Percentiles rank a stretch among this genome's conserved stretches.
Conservation (phyloP, 331 rosid genomes). For the Malus hybrid region DNA sequence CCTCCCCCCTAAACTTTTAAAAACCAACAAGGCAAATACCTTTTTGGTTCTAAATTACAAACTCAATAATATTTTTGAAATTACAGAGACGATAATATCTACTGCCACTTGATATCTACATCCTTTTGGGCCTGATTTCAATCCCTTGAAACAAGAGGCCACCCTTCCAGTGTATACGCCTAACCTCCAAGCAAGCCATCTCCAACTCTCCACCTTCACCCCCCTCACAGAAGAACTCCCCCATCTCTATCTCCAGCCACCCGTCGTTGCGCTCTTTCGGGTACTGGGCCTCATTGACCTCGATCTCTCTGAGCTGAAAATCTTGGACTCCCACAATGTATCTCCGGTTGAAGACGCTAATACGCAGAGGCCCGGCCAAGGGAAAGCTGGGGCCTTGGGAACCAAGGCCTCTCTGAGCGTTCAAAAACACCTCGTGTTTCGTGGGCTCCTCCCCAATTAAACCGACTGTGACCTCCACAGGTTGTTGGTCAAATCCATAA, state of each 20-base stretch:
- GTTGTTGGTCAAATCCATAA: constrained; percentile 22
- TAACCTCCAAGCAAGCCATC: constrained; percentile 32
- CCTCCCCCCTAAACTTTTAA: too few species aligned
- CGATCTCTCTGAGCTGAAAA: background rate
- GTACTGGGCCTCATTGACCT: background rate
- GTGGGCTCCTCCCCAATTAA: constrained; percentile 22
- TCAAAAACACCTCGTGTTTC: constrained; percentile 25
- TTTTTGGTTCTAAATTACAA: background rate
- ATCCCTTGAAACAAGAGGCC: constrained; percentile 60
- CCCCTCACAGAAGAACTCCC: constrained; percentile 36
- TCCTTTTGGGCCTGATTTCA: constrained; percentile 50
- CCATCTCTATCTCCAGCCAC: constrained; percentile 60
- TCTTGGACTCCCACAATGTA: background rate
- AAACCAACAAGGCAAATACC: background rate
- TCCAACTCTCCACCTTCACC: constrained; percentile 38
- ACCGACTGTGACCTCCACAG: constrained; percentile 28
- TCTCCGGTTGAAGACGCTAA: constrained; percentile 3
- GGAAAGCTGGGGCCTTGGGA: constrained; percentile 4
- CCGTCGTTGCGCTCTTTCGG: constrained; percentile 45
- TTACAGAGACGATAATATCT: too few species aligned
- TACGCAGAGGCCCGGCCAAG: constrained; percentile 17
- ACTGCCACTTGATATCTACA: background rate
- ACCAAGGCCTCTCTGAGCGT: constrained; percentile 7
- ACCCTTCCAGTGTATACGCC: constrained; percentile 34
- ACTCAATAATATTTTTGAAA: too few species aligned